These are phyloP conservation scores for Pinus tabuliformis DNA, from an alignment of 75 land plant genomes.

Conservation along the genomic window DNA sequence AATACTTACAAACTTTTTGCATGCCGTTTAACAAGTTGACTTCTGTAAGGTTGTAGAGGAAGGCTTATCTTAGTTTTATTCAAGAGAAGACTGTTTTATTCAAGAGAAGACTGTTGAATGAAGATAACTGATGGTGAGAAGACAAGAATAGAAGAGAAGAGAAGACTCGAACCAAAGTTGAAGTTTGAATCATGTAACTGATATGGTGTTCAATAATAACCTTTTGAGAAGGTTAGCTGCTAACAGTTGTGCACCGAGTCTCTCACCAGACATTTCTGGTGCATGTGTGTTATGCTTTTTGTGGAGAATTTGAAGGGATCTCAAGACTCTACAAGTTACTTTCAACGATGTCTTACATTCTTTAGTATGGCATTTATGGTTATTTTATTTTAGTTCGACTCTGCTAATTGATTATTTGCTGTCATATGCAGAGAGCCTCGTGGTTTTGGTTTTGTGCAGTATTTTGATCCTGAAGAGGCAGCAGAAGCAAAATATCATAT, in stretches of 20 bases:
- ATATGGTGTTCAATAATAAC: constrained; percentile 9
- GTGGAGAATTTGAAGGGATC: not conserved
- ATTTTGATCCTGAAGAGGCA: constrained; percentile 33
- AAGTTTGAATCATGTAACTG: constrained; percentile 13
- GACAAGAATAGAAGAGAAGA: constrained; percentile 25
- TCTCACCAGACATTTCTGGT: not conserved
- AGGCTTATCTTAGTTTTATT: constrained; percentile 17
- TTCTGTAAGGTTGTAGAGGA: constrained; percentile 16
- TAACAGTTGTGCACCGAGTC: not conserved
- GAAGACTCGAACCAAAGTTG: constrained; percentile 17
- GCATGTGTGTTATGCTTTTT: constrained; percentile 2
- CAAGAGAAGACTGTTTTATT: too few relatives aligned
- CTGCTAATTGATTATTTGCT: not conserved
- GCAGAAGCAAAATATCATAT: constrained; percentile 42
- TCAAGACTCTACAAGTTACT: not conserved
- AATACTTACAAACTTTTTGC: not conserved
- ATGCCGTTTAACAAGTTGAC: not conserved
- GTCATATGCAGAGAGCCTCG: constrained; percentile 40
- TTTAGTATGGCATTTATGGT: too few relatives aligned
- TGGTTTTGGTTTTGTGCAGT: constrained; percentile 56
- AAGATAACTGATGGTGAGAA: constrained; percentile 11
- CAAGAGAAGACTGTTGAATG: constrained; percentile 24
- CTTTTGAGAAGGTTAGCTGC: not conserved
- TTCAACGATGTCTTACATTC: not conserved
- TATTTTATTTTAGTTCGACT: not conserved